These are phyloP conservation scores for Trichosporon coremiiforme DNA, from an alignment of 1,284 basidiomycete species.

Conservation along the genomic window DNA sequence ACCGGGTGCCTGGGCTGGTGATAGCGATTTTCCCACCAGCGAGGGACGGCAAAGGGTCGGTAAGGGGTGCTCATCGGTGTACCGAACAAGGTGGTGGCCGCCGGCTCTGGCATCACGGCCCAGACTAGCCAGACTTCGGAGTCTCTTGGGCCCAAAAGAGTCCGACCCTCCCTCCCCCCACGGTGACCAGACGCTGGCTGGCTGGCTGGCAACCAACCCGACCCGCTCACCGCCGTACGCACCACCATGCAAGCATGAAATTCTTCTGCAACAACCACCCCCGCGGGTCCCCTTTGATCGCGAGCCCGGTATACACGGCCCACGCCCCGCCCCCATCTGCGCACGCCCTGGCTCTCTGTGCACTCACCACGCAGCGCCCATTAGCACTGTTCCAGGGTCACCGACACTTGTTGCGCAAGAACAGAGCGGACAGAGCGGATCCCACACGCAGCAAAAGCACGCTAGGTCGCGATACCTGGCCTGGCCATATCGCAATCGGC, in stretches of 20 bases:
- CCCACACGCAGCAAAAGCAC: not conserved
- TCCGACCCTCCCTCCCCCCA: not conserved
- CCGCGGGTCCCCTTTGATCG: conserved; percentile 14
- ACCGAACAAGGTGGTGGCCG: not conserved
- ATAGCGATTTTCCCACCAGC: conserved; percentile 17
- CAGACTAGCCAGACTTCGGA: not conserved
- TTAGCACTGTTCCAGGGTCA: conserved; percentile 4
- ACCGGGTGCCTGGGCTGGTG: conserved; percentile 7
- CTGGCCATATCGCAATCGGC: conserved; percentile 3
- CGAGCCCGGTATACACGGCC: conserved; percentile 1
- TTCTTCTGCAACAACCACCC: conserved; percentile 11
- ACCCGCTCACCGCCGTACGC: not conserved
- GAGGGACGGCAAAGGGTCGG: not conserved
- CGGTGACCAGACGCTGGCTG: not conserved
- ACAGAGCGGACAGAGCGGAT: not conserved
- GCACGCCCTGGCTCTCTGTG: not conserved
- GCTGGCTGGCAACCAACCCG: not conserved
- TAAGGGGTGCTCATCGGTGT: not conserved
- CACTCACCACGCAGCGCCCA: conserved; percentile 12
- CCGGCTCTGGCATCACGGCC: not conserved
- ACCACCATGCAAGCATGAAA: not conserved
- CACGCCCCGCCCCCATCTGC: not conserved
- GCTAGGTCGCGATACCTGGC: conserved; percentile 2
- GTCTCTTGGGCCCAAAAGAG: conserved; percentile 12
- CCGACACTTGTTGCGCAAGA: not conserved